These are phyloP conservation scores for Tricholoma hemisulphureum DNA, from an alignment of 768 basidiomycete species.

Conservation along the genomic window DNA sequence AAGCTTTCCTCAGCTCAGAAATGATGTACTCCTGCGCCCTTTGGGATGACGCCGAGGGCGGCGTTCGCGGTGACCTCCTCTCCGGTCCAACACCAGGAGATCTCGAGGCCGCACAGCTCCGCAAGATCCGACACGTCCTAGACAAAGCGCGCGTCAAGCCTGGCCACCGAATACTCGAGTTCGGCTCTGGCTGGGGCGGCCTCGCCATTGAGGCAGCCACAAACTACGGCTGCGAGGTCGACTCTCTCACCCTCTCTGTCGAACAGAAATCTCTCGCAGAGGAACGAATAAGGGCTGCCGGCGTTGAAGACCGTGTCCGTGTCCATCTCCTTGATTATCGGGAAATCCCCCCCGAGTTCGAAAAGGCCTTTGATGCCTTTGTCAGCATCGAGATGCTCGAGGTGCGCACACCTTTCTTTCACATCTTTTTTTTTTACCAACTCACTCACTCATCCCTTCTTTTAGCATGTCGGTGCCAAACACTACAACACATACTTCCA, in stretches of 20 bases:
- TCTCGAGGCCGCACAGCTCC: slow-evolving; percentile 77
- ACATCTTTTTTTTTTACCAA: slow-evolving; percentile 44
- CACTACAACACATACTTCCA: slow-evolving; percentile 72
- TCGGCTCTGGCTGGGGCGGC: slow-evolving; percentile 93
- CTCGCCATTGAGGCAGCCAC: slow-evolving; percentile 83
- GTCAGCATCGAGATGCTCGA: slow-evolving; percentile 84
- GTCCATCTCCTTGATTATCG: slow-evolving; percentile 92
- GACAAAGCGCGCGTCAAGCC: slow-evolving; percentile 71
- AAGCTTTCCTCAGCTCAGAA: slow-evolving; percentile 80
- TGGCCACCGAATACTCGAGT: slow-evolving; percentile 83
- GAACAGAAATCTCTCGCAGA: slow-evolving; percentile 89
- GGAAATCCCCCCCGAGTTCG: slow-evolving; percentile 78
- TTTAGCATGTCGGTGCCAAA: slow-evolving; percentile 51
- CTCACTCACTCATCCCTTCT: no score
- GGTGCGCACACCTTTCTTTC: slow-evolving; percentile 30
- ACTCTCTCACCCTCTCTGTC: slow-evolving; percentile 83
- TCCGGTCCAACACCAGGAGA: slow-evolving; percentile 59
- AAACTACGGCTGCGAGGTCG: slow-evolving; percentile 77
- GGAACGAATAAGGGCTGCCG: slow-evolving; percentile 72
- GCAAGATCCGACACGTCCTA: slow-evolving; percentile 83
- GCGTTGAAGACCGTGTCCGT: slow-evolving; percentile 66
- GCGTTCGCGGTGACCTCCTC: slow-evolving; percentile 69
- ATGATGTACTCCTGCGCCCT: slow-evolving; percentile 96
- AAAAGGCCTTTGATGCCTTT: slow-evolving; percentile 77
- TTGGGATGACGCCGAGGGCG: slow-evolving; percentile 78